phyloP scores from a whole-genome alignment of 208 protist species.

The Vickermania ingenoplastis region DNA sequence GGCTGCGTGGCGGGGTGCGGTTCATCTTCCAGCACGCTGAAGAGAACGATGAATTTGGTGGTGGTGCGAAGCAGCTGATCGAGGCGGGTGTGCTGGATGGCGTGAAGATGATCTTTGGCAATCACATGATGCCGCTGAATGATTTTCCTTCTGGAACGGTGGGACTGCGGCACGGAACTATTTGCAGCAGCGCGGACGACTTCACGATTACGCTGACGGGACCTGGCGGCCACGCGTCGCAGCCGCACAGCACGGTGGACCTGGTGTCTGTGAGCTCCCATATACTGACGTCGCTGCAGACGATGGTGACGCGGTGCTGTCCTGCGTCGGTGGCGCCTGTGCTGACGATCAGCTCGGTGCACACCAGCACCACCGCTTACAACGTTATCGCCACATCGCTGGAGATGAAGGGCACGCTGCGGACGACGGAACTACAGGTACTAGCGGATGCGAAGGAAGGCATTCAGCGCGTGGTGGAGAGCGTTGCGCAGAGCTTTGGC shows the following conservation, averaged over 20 bases:
- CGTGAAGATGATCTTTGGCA: slow-evolving; percentile 42
- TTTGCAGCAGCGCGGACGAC: slow-evolving; percentile 19
- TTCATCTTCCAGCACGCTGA: slow-evolving; percentile 66
- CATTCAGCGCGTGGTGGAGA: slow-evolving; percentile 13
- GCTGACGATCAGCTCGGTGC: slow-evolving; percentile 25
- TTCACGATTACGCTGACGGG: slow-evolving; percentile 28
- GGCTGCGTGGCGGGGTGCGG: slow-evolving; percentile 47
- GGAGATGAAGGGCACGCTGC: slow-evolving; percentile 36
- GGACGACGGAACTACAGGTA: slow-evolving; percentile 20
- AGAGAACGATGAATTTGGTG: slow-evolving; percentile 25
- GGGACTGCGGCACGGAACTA: slow-evolving; percentile 13
- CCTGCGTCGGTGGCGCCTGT: slow-evolving; percentile 25
- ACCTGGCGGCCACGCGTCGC: slow-evolving; percentile 44
- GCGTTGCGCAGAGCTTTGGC: slow-evolving; percentile 25
- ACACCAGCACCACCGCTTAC: slow-evolving; percentile 31
- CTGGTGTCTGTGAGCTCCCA: slow-evolving; percentile 30
- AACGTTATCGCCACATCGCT: slow-evolving; percentile 50
- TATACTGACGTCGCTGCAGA: slow-evolving; percentile 34
- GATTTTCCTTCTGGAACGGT: slow-evolving; percentile 8
- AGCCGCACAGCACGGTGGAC: slow-evolving; percentile 41
- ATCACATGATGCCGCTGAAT: slow-evolving; percentile 19
- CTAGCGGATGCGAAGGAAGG: slow-evolving; percentile 8
- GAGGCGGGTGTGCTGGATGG: slow-evolving; percentile 31
- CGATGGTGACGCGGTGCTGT: slow-evolving; percentile 36
- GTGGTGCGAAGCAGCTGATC: slow-evolving; percentile 40